Percentiles rank a stretch among this genome's conserved stretches.
Conservation (phyloP, 1,284 basidiomycete genomes). For the Vanrija humicola region DNA sequence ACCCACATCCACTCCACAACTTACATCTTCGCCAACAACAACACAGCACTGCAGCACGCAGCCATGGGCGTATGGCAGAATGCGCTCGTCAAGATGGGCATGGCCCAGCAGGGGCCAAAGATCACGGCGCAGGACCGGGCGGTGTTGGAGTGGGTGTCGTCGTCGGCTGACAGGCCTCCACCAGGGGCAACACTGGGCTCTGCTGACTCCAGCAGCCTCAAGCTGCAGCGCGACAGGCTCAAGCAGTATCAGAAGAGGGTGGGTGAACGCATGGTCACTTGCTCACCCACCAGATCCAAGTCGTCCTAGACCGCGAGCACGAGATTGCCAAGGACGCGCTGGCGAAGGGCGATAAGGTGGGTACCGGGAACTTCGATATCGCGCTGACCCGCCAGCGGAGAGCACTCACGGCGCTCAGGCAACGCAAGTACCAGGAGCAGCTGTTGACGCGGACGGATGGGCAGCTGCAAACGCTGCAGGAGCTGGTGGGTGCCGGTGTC, state of each 20-base stretch:
- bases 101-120: conserved; percentile 73
- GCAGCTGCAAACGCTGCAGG: conserved; percentile 84
- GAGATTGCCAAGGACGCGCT: conserved; percentile 82
- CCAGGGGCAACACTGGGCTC: too few species aligned
- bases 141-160: conserved; percentile 73
- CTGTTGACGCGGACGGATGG: conserved; percentile 81
- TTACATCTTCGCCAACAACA: neutral
- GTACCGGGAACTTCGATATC: neutral
- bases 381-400: conserved; percentile 46
- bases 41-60: neutral
- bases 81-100: conserved; percentile 42
- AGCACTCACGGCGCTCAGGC: conserved; percentile 78
- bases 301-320: conserved; percentile 78
- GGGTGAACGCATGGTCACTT: conserved; percentile 18
- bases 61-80: conserved; percentile 41
- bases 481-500: conserved; percentile 61
- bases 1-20: neutral
- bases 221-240: conserved; percentile 91
- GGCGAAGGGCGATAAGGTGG: conserved; percentile 71
- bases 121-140: conserved; percentile 91
- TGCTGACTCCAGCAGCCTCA: conserved; percentile 58
- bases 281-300: conserved; percentile 65
- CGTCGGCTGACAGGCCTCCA: neutral
- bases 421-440: conserved; percentile 89
- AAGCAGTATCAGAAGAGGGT: conserved; percentile 94